phyloP scores from a whole-genome alignment of 164 flowering plant species.

The Santalum album region DNA sequence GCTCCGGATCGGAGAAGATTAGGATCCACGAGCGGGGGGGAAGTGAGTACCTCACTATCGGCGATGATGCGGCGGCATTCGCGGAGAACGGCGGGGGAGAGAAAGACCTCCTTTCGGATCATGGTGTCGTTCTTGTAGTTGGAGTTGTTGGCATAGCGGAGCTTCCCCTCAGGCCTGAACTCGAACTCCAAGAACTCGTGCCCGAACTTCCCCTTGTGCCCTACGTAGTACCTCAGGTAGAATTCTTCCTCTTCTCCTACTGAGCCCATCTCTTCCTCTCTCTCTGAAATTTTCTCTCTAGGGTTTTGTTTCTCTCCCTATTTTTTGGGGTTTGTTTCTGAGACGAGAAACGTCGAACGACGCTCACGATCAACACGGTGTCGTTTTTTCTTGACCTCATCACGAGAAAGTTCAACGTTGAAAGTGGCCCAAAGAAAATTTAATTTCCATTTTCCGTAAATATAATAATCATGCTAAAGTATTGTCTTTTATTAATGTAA shows the following conservation, averaged over 20 bases:
- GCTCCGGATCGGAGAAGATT: too few species aligned
- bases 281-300: not conserved
- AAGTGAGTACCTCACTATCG: conserved; percentile 66
- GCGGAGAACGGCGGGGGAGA: conserved; percentile 77
- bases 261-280: conserved; percentile 8
- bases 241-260: conserved; percentile 38
- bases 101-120: conserved; percentile 89
- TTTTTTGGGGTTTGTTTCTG: too few species aligned
- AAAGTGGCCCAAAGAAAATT: too few species aligned
- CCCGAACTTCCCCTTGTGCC: conserved; percentile 90
- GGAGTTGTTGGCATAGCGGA: conserved; percentile 91
- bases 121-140: conserved; percentile 97
- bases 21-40: not conserved
- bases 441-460: too few species aligned
- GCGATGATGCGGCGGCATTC: conserved; percentile 85
- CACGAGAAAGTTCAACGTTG: too few species aligned
- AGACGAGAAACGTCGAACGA: too few species aligned
- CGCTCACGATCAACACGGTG: too few species aligned
- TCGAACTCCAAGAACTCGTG: conserved; percentile 96
- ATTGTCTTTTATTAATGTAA: too few species aligned
- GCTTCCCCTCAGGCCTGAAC: conserved; percentile 90
- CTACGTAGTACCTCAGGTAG: conserved; percentile 78
- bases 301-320: not conserved
- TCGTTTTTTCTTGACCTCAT: too few species aligned
- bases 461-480: too few species aligned